Conservation (phyloP, 495 filamentous ascomycete genomes). For the Talaromyces liani region DNA sequence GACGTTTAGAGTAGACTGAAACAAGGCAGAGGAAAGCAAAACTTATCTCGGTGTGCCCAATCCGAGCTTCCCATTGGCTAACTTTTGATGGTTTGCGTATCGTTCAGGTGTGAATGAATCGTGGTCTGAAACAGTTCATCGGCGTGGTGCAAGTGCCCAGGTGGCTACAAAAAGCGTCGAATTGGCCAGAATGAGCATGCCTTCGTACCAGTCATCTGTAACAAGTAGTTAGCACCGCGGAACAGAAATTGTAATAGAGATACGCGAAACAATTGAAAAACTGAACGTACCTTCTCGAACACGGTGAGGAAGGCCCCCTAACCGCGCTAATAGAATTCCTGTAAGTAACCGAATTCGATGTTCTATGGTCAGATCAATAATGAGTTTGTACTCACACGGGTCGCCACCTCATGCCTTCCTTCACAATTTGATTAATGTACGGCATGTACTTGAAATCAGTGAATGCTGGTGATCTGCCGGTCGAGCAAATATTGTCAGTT, state of each 20-base stretch:
- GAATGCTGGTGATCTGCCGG: constrained; percentile 21
- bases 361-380: background rate
- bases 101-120: constrained; percentile 46
- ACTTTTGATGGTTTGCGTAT: constrained; percentile 18
- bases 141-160: constrained; percentile 26
- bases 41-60: constrained; percentile 17
- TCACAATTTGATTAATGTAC: constrained; percentile 30
- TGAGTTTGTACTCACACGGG: constrained; percentile 43
- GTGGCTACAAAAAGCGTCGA: constrained; percentile 23
- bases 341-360: background rate
- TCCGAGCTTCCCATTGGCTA: constrained; percentile 16
- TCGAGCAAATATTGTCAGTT: constrained; percentile 17
- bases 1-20: background rate
- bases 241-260: too few relatives aligned
- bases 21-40: background rate
- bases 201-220: constrained; percentile 21
- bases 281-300: background rate
- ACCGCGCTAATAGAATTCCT: background rate
- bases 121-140: constrained; percentile 33
- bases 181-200: constrained; percentile 21
- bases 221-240: background rate
- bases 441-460: constrained; percentile 26
- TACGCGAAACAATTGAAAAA: too few relatives aligned
- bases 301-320: background rate
- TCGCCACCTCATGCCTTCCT: constrained; percentile 29